Base-by-base conservation (phyloP, 2,329 filamentous ascomycete genomes). In the Stemphylium vesicarium region DNA sequence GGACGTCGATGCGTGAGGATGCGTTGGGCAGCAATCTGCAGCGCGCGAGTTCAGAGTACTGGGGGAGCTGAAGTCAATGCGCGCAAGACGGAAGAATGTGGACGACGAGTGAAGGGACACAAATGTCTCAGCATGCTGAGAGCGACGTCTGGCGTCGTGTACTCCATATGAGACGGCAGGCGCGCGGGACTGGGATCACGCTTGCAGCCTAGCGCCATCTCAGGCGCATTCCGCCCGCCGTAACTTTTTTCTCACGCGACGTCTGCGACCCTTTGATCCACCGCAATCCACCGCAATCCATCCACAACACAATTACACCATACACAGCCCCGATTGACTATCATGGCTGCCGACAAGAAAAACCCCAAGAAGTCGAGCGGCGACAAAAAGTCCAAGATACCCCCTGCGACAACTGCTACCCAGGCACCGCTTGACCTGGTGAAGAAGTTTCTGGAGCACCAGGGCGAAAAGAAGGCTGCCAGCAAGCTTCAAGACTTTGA, bases 391-490 rank as follows among this genome's bases (percentile, higher is more conserved):
- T 55, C 52, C 39, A 58, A 57, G 10, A 44, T 37, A 29, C 4
- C 47, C 4, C 56, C 50, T 32, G 45, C 56, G 13, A 49, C 53
- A 9, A 42, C 48, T 24, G 48, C 49, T 31, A 42, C 52, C 8
- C 35, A 55, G 52, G 61, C 50, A 22, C 53, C 64, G 26, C 56
- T 77, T 49, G 66, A 68, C 44, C 70, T 76, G 26, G 67, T 77
- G 8, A 59, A 68, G 56, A 43, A 56, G 31, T 78, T 77, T 59
- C 64, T 77, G 44, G 56, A 62, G 20, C 65, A 73, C 20, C 58
- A 74, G 44, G 74, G 75, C 35, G 74, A 72, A 48, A 59, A 62
- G 11, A 62, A 67, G 18, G 66, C 74, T 15, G 74, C 71, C 12
- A 46, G 49, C 40, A 67, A 65, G 24, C 63, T 76, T 11, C 53